These are phyloP conservation scores for Apiotrichum porosum DNA, from an alignment of 1,284 basidiomycete genomes.

Conservation along the genomic window DNA sequence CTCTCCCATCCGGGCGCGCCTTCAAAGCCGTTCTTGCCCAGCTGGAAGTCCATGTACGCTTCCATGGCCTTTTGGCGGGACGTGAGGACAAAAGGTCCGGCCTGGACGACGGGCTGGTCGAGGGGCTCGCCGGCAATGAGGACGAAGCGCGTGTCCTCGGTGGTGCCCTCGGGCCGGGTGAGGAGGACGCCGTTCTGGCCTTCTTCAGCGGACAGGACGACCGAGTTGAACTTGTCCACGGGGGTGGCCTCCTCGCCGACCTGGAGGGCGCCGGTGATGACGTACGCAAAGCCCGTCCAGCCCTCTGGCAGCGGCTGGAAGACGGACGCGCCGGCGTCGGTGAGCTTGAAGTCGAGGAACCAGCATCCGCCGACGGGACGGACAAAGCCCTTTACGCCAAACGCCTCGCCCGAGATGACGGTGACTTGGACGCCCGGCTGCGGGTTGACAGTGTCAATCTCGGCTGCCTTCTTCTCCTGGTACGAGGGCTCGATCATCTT, in stretches of 20 bases:
- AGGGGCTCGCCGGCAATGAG: constrained; percentile 85
- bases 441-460: constrained; percentile 61
- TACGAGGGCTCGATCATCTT: constrained; percentile 67
- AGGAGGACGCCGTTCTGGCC: constrained; percentile 45
- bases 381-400: constrained; percentile 79
- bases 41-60: constrained; percentile 76
- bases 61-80: constrained; percentile 71
- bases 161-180: constrained; percentile 49
- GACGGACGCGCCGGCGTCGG: constrained; percentile 59
- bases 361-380: constrained; percentile 85
- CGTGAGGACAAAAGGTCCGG: constrained; percentile 66
- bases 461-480: constrained; percentile 50
- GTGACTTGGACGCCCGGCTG: constrained; percentile 69
- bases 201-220: constrained; percentile 53
- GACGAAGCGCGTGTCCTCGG: constrained; percentile 64
- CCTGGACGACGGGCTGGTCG: constrained; percentile 73
- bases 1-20: constrained; percentile 82
- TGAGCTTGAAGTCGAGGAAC: constrained; percentile 79
- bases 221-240: constrained; percentile 65
- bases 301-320: constrained; percentile 80
- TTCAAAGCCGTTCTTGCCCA: constrained; percentile 82
- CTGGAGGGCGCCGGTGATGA: constrained; percentile 59
- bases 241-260: constrained; percentile 50
- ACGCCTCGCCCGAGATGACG: constrained; percentile 82
- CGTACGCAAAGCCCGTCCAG: constrained; percentile 80